Conservation (phyloP, 305 asterid genomes). For the Solanum aculeatissimum region DNA sequence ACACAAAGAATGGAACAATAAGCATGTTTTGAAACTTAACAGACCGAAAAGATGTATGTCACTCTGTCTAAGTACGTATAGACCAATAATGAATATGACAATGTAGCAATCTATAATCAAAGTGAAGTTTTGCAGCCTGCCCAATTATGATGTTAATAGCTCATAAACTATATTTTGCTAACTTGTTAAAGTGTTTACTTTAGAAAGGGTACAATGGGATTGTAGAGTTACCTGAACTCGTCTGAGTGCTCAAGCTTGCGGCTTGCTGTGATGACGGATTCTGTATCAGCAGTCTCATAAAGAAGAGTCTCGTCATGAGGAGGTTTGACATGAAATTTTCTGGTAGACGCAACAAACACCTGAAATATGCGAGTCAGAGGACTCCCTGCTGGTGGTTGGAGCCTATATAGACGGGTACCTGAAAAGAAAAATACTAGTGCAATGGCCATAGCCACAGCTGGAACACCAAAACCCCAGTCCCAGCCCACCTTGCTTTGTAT, state of each 20-base stretch:
- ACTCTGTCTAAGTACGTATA: not conserved
- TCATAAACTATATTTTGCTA: not conserved
- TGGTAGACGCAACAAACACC: constrained; percentile 23
- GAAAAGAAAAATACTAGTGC: constrained; percentile 47
- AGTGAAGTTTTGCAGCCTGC: not conserved
- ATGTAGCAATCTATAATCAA: not conserved
- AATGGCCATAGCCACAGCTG: constrained; percentile 59
- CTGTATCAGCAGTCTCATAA: constrained; percentile 20
- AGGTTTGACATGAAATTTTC: constrained; percentile 5
- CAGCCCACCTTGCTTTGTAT: constrained; percentile 52
- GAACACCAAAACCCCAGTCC: constrained; percentile 71
- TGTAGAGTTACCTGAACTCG: constrained; percentile 35
- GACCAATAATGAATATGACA: not conserved
- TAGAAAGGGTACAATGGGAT: constrained; percentile 9
- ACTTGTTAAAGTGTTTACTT: not conserved
- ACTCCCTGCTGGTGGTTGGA: constrained; percentile 57
- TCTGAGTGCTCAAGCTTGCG: constrained; percentile 35
- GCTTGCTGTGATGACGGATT: constrained; percentile 20
- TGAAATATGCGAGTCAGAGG: constrained; percentile 49
- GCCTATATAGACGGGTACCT: constrained; percentile 39
- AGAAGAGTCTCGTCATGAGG: constrained; percentile 7
- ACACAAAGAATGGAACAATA: not conserved
- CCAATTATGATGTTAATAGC: not conserved
- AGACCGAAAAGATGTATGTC: not conserved
- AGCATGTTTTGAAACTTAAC: not conserved